These are phyloP conservation scores for Amanita pallidorosea DNA, from an alignment of 768 basidiomycete species.

Conservation along the genomic window DNA sequence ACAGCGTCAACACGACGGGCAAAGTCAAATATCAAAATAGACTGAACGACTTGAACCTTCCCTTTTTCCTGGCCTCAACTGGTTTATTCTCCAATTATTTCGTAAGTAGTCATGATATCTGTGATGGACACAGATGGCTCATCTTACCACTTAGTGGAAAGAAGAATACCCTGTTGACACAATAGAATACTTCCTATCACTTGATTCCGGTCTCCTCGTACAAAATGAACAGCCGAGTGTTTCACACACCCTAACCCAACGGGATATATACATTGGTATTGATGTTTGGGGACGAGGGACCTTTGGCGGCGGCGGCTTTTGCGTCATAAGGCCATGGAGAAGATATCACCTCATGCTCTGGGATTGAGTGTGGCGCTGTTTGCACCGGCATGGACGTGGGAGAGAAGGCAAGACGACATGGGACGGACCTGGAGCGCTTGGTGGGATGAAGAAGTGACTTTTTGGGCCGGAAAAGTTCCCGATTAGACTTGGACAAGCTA, in stretches of 20 bases:
- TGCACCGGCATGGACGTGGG: slow-evolving; percentile 81
- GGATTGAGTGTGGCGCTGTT: slow-evolving; percentile 73
- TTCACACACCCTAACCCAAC: slow-evolving; percentile 27
- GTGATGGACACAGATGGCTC: neutral
- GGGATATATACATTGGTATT: slow-evolving; percentile 60
- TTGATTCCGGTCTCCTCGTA: slow-evolving; percentile 22
- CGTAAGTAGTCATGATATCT: slow-evolving; percentile 24
- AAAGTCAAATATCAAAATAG: slow-evolving; percentile 65
- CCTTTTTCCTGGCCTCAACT: slow-evolving; percentile 68
- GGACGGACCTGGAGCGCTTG: slow-evolving; percentile 57
- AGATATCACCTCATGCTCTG: slow-evolving; percentile 45
- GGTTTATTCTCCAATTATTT: slow-evolving; percentile 74
- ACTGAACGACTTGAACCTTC: slow-evolving; percentile 56
- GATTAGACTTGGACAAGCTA: slow-evolving; percentile 13
- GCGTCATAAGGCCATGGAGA: slow-evolving; percentile 56
- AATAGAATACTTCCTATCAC: slow-evolving; percentile 43
- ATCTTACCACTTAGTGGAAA: slow-evolving; percentile 39
- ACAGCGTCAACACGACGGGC: slow-evolving; percentile 57
- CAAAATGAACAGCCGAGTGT: slow-evolving; percentile 16
- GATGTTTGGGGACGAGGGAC: slow-evolving; percentile 77
- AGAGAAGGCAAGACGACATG: slow-evolving; percentile 48
- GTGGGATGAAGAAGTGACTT: slow-evolving; percentile 61
- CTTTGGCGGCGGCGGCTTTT: slow-evolving; percentile 67
- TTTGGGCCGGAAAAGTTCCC: slow-evolving; percentile 56
- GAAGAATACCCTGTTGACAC: slow-evolving; percentile 37